Conservation (phyloP, 2,329 filamentous ascomycete species). For the Cladosporium cucumerinum region DNA sequence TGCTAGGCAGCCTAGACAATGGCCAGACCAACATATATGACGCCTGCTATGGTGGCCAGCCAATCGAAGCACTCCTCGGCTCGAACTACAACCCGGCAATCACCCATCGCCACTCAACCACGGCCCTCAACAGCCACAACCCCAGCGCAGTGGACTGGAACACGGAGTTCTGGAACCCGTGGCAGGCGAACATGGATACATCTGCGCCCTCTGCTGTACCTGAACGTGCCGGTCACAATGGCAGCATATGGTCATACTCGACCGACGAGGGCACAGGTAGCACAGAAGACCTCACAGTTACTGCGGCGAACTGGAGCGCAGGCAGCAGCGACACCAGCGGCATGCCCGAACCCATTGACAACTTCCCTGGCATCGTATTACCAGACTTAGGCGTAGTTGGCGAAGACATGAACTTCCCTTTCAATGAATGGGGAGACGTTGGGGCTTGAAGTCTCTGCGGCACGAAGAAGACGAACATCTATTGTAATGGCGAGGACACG, state of each 20-base stretch:
- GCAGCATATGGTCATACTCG: constrained; percentile 30
- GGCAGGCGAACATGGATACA: constrained; percentile 26
- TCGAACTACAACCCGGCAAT: neutral
- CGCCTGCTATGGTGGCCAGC: constrained; percentile 70
- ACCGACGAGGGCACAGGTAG: constrained; percentile 25
- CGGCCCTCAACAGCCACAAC: constrained; percentile 16
- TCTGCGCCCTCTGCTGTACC: constrained; percentile 19
- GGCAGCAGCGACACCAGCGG: constrained; percentile 15
- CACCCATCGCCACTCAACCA: constrained; percentile 21
- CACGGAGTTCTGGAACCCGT: constrained; percentile 32
- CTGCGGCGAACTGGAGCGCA: constrained; percentile 21
- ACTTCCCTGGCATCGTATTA: constrained; percentile 31
- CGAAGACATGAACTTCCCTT: constrained; percentile 16
- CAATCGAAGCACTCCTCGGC: constrained; percentile 44
- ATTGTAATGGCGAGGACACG: neutral
- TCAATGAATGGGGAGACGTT: constrained; percentile 12
- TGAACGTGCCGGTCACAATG: constrained; percentile 19
- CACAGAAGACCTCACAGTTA: constrained; percentile 23
- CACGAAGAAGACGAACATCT: neutral
- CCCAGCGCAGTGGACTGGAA: constrained; percentile 21
- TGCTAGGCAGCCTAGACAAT: constrained; percentile 75
- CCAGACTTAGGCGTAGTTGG: constrained; percentile 25
- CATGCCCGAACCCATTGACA: constrained; percentile 17
- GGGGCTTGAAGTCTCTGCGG: neutral
- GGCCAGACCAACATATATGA: constrained; percentile 82